Conservation (phyloP, 2,329 filamentous ascomycete genomes). For the Alternaria sp. region DNA sequence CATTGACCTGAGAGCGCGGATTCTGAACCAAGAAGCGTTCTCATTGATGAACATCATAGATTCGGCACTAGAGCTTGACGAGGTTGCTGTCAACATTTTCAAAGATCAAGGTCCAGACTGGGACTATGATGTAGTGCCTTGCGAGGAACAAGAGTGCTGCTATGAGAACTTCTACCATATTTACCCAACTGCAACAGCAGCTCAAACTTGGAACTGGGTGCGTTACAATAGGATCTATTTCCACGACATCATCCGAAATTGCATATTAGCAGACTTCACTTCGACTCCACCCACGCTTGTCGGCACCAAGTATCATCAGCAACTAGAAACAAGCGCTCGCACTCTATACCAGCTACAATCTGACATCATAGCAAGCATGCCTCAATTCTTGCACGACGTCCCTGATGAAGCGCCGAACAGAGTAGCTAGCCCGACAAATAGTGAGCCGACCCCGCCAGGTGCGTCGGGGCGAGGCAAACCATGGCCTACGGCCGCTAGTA, state of each 20-base stretch:
- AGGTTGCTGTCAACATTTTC: conserved; percentile 30
- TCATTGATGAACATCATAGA: conserved; percentile 34
- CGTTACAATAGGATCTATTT: conserved; percentile 46
- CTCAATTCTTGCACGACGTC: conserved; percentile 46
- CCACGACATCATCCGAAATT: conserved; percentile 47
- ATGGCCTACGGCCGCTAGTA: neutral
- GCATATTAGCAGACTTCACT: conserved; percentile 36
- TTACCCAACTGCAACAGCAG: conserved; percentile 36
- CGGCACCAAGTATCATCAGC: conserved; percentile 25
- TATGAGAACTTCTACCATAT: conserved; percentile 44
- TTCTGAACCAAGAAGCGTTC: conserved; percentile 25
- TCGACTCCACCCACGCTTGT: conserved; percentile 37
- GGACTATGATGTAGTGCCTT: conserved; percentile 32
- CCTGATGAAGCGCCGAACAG: conserved; percentile 24
- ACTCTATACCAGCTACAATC: conserved; percentile 38
- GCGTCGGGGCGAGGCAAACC: neutral
- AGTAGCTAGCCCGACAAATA: neutral
- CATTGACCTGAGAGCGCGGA: conserved; percentile 38
- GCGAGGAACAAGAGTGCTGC: conserved; percentile 16
- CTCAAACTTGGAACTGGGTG: conserved; percentile 47
- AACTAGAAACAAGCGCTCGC: conserved; percentile 34
- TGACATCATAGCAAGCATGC: conserved; percentile 46
- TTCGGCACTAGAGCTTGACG: conserved; percentile 36
- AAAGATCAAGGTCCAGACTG: conserved; percentile 27
- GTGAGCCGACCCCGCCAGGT: neutral